These are phyloP conservation scores for Neurospora sp. DNA, from an alignment of 495 filamentous ascomycete species.

Conservation along the genomic window DNA sequence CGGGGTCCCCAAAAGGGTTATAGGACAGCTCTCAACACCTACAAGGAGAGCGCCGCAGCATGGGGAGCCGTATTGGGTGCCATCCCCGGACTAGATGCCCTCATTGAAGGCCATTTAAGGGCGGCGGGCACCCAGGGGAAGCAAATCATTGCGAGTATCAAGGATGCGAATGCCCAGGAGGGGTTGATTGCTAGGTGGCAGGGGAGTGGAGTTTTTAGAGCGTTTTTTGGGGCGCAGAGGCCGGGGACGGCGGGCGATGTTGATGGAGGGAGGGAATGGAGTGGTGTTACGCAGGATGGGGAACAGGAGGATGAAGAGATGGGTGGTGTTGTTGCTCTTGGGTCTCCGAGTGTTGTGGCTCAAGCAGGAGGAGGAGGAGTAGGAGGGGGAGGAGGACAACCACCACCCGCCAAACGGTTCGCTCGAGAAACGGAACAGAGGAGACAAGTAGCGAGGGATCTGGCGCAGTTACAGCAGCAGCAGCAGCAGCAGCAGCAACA, in stretches of 20 bases:
- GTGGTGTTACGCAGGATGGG: not conserved
- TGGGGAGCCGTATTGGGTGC: slow-evolving; percentile 27
- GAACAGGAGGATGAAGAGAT: slow-evolving; percentile 2
- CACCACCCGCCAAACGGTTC: not conserved
- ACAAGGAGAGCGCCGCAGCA: slow-evolving; percentile 29
- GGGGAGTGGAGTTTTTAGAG: slow-evolving; percentile 23
- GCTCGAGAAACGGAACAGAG: not conserved
- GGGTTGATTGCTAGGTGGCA: slow-evolving; percentile 24
- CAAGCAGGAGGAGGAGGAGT: not conserved
- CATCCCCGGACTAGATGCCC: slow-evolving; percentile 27
- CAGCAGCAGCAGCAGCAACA: not conserved
- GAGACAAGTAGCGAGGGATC: not conserved
- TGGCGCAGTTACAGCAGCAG: not conserved
- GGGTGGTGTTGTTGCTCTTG: not conserved
- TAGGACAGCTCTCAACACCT: slow-evolving; percentile 28
- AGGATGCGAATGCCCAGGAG: slow-evolving; percentile 26
- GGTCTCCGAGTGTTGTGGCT: not conserved
- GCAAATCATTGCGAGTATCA: slow-evolving; percentile 19
- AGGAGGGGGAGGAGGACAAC: not conserved
- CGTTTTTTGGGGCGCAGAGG: slow-evolving; percentile 18
- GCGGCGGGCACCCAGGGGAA: slow-evolving; percentile 12
- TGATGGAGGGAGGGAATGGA: not conserved
- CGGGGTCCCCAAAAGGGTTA: slow-evolving; percentile 29
- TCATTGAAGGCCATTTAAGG: slow-evolving; percentile 25
- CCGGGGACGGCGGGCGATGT: slow-evolving; percentile 8